Percentiles rank a stretch among this genome's conserved stretches.
These are phyloP conservation scores for Stentor roeselii DNA, from an alignment of 73 alveolate genomes.

Conservation along the genomic window DNA sequence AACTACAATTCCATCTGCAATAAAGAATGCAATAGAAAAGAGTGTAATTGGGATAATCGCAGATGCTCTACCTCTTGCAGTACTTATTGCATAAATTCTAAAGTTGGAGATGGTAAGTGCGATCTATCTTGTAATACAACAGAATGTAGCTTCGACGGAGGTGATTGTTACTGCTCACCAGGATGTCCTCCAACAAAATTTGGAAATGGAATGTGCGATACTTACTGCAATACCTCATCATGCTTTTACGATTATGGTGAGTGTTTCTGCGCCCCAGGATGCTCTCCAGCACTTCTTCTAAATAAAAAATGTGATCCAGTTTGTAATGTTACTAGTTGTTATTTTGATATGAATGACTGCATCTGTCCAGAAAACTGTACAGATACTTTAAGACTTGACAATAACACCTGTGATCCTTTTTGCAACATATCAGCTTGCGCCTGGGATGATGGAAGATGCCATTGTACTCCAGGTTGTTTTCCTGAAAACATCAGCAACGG, in stretches of 20 bases:
- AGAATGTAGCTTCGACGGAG: no score
- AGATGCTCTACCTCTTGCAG: no score
- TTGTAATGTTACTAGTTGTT: background rate
- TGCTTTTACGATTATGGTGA: background rate
- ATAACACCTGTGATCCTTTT: background rate
- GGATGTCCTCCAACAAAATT: no score
- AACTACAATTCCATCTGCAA: no score
- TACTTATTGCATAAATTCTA: no score
- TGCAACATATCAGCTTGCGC: background rate
- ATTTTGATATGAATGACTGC: background rate
- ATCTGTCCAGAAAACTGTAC: background rate
- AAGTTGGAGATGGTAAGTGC: no score
- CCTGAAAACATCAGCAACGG: background rate
- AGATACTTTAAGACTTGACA: no score
- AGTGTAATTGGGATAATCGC: no score
- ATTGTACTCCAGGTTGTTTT: background rate
- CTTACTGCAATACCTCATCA: background rate
- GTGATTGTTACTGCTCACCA: no score
- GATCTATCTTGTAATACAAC: no score
- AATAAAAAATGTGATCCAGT: background rate
- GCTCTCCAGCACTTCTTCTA: background rate
- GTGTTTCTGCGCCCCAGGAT: background rate
- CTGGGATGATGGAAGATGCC: background rate
- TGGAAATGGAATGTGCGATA: background rate
- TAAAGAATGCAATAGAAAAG: no score